Evolutionary conservation across 768 basidiomycete genomes (phyloP), one percentile per base, ranked within the genome.

Genomic region (Kwoniella sp.): DNA sequence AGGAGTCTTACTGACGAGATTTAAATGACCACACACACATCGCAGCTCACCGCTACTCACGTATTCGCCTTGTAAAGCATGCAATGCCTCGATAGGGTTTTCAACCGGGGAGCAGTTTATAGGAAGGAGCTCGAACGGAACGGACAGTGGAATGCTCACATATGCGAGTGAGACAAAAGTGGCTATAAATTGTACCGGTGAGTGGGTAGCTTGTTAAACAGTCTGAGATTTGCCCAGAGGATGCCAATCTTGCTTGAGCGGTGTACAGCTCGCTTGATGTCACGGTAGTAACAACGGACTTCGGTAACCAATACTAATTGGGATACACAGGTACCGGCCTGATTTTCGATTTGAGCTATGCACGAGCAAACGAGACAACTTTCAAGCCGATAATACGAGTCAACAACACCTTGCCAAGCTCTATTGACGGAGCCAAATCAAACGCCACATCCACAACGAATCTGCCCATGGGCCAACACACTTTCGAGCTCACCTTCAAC

Each of bases 131-230:
- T n/a, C 21, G 13, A 55, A 65, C 44, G 60, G 61, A 24, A 58
- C 57, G 13, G 60, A 62, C n/a, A 63, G 55, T 27, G 64, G 62
- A 2, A 65, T 65, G 64, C 53, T 58, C 24, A 60, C 64, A n/a
- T 36, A 30, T 17, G 22, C 37, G 15, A 47, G 51, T 6, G 40
- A 26, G n/a, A 22, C 60, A n/a, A 65, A 48, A n/a, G 58, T 75
- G 15, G 22, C 27, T 10, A 33, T 72, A 46, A 72, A 72, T 29
- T 75, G 71, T 49, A 70, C 71, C 6, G 73, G 73, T 67, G 26
- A 22, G 64, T 62, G 33, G 33, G 33, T 13, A 33, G n/a, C n/a
- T n/a, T n/a, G n/a, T n/a, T n/a, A n/a, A n/a, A n/a, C n/a, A n/a
- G n/a, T n/a, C n/a, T n/a, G n/a, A n/a, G n/a, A n/a, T n/a, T n/a